These are phyloP conservation scores for Castanea sativa DNA, from an alignment of 306 rosid genomes.

Conservation along the genomic window DNA sequence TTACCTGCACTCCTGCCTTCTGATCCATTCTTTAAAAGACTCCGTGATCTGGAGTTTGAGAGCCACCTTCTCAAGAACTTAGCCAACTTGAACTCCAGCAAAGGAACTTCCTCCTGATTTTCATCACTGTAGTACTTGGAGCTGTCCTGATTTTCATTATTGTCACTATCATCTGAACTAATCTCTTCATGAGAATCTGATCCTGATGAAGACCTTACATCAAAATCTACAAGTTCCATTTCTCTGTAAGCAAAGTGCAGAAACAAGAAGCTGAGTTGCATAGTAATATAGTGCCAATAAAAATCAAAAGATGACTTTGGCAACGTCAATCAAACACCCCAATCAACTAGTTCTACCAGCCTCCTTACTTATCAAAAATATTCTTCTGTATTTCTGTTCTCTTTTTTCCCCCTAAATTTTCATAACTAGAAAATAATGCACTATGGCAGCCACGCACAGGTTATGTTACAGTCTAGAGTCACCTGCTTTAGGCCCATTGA, in stretches of 20 bases:
- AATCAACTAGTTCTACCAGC: no score
- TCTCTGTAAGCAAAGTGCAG: neutral
- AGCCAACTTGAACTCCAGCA: conserved; percentile 24
- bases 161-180: conserved; percentile 1
- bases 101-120: conserved; percentile 16
- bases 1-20: conserved; percentile 20
- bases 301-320: no score
- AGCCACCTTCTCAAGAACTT: conserved; percentile 33
- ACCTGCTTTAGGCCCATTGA: no score
- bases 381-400: no score
- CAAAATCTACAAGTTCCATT: conserved; percentile 1
- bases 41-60: conserved; percentile 26
- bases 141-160: conserved; percentile 5
- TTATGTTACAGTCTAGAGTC: neutral
- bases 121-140: neutral
- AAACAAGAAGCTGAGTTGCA: neutral
- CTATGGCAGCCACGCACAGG: neutral
- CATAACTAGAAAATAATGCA: neutral
- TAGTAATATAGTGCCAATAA: no score
- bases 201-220: conserved; percentile 21
- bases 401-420: no score
- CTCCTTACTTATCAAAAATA: no score
- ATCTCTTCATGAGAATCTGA: conserved; percentile 13
- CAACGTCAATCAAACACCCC: no score
- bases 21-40: conserved; percentile 19